Conservation (phyloP, 352 stramenopile genomes). For the Pythium aristosporum region DNA sequence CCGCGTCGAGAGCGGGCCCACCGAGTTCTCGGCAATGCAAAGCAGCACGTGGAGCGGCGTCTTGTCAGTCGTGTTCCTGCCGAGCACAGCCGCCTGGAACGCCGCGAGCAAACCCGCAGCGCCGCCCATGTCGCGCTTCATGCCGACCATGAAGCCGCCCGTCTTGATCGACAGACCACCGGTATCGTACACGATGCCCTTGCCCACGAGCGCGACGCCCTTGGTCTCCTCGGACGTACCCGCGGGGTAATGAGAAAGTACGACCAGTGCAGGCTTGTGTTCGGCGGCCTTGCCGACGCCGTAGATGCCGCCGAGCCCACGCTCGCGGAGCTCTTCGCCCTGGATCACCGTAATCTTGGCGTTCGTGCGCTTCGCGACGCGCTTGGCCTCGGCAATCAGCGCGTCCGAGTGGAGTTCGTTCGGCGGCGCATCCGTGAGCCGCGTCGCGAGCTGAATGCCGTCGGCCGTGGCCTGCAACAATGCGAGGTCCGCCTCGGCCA, state of each 20-base stretch:
- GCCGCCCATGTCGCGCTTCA: conserved; percentile 95
- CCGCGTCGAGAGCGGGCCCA: conserved; percentile 84
- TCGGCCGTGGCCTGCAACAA: conserved; percentile 66
- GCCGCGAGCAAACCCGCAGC: conserved; percentile 56
- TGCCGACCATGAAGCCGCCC: conserved; percentile 84
- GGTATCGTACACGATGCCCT: conserved; percentile 97
- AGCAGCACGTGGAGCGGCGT: conserved; percentile 87
- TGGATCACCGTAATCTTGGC: conserved; percentile 78
- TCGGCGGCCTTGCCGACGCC: conserved; percentile 90
- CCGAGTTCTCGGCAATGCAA: conserved; percentile 94
- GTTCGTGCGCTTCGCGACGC: conserved; percentile 59
- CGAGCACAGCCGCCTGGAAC: conserved; percentile 83
- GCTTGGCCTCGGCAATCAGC: conserved; percentile 83
- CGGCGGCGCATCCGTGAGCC: conserved; percentile 88
- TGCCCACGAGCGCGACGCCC: conserved; percentile 89
- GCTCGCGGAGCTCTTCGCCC: conserved; percentile 86
- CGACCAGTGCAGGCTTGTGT: conserved; percentile 88
- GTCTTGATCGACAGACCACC: conserved; percentile 95
- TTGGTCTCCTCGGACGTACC: conserved; percentile 31
- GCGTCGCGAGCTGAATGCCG: conserved; percentile 81
- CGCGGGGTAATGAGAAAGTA: conserved; percentile 82
- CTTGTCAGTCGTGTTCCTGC: conserved; percentile 87
- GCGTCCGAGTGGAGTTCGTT: conserved; percentile 91
- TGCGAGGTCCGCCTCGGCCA: conserved; percentile 32
- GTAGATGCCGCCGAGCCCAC: conserved; percentile 92